Base-by-base conservation (phyloP, 1,284 basidiomycete species). In the Marasmius fiardii region DNA sequence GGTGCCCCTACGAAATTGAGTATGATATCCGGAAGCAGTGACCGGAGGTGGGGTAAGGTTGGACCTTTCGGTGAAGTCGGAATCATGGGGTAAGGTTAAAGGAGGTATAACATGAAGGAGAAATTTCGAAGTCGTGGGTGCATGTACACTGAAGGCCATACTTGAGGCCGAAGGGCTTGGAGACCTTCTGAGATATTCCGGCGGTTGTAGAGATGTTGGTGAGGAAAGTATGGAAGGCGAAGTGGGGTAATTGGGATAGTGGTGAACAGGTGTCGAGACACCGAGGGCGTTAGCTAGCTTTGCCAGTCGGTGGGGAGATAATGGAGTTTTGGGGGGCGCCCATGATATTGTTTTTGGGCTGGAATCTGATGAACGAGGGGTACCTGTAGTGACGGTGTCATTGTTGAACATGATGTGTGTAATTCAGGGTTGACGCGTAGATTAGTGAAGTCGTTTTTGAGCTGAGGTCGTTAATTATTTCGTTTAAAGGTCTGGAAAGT, bases 261-360 rank as follows among this genome's bases (percentile, higher is more conserved):
- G 73, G 7, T 88, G 90, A 43, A 87, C 67, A 0, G 88, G 88
- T 0, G 85, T 86, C 1, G 87, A 78, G 26, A 92, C 82, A 52
- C 90, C 90, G 43, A 92, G 81, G 1, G 90, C 90, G 64, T 92
- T 92, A 23, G 89, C 90, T 33, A 92, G 76, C 62, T 87, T 89
- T 43, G 88, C 90, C 4, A 92, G 80, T 14, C 86, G 78, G 63
- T 88, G 79, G 11, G 90, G 89, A 5, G 88, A 71, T 12, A 92
- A 74, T 3, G 90, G 90, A 34, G 84, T 70, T 62, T 82, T 85
- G 57, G 88, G 88, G 18, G 80, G 81, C 5, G 73, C 73, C 85
- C 86, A 86, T 65, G 73, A 61, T 44, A 71, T 71, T 11, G 71
- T 43, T 44, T 43, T 37, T 14, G 34, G 53, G 6, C 51, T 35